phyloP scores from a whole-genome alignment of 2,329 filamentous ascomycete species.

The Penicillium sp. region DNA sequence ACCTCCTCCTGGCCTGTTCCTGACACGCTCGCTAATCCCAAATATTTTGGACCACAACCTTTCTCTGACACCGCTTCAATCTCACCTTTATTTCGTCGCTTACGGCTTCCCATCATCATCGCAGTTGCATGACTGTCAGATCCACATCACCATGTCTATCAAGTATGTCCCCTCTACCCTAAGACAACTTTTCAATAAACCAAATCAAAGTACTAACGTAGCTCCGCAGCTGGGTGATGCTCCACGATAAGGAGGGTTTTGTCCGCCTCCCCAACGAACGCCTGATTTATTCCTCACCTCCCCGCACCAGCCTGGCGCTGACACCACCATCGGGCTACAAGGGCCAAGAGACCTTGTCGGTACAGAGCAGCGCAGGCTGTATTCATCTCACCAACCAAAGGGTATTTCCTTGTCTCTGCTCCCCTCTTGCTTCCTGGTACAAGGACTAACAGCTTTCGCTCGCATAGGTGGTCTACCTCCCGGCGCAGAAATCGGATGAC shows the following conservation, averaged over 20 bases:
- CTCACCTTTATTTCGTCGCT: not conserved
- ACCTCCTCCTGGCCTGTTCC: not conserved
- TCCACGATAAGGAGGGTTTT: conserved; percentile 71
- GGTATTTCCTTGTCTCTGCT: conserved; percentile 51
- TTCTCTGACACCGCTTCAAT: not conserved
- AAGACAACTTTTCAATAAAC: not conserved
- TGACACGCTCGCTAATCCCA: not conserved
- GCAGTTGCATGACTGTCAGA: conserved; percentile 9
- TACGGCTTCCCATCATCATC: not conserved
- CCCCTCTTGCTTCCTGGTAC: conserved; percentile 7
- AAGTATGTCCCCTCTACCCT: conserved; percentile 37
- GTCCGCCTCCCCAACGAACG: conserved; percentile 83
- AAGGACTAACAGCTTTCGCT: conserved; percentile 10
- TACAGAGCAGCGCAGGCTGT: conserved; percentile 73
- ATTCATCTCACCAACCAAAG: conserved; percentile 83
- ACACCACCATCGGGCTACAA: conserved; percentile 69
- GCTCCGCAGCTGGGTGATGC: conserved; percentile 81
- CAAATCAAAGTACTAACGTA: not conserved
- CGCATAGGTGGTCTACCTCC: conserved; percentile 80
- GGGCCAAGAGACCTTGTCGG: conserved; percentile 64
- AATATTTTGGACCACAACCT: not conserved
- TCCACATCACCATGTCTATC: conserved; percentile 40
- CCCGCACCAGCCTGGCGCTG: conserved; percentile 74
- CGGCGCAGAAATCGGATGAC: conserved; percentile 64
- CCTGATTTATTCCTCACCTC: conserved; percentile 76